Conservation (phyloP, 1,139 yeast species). For the Lizanozyma gosingica region DNA sequence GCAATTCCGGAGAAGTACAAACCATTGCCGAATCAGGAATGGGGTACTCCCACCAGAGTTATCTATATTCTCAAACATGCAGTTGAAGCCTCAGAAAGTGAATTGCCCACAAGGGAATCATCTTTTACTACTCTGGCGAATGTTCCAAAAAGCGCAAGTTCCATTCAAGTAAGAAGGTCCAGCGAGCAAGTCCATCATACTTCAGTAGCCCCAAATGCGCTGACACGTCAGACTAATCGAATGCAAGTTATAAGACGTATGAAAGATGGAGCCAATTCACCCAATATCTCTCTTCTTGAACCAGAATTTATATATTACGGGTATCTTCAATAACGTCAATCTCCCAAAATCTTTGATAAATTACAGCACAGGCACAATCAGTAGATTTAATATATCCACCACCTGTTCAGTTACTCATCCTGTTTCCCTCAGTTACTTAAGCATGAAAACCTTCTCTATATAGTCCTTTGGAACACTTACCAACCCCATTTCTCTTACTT, state of each 20-base stretch:
- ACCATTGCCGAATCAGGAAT: background rate
- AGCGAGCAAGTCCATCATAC: too few relatives aligned
- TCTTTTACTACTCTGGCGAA: background rate
- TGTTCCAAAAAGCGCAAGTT: too few relatives aligned
- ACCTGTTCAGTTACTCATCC: background rate
- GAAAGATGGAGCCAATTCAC: too few relatives aligned
- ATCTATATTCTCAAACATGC: background rate
- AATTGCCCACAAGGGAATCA: too few relatives aligned
- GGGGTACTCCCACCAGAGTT: background rate
- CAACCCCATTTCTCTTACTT: constrained; percentile 31
- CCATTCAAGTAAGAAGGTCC: too few relatives aligned
- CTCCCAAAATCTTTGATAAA: too few relatives aligned
- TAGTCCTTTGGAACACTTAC: constrained; percentile 36
- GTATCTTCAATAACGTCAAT: background rate
- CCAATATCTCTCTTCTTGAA: too few relatives aligned
- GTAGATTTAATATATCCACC: background rate
- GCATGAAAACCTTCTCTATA: constrained; percentile 18
- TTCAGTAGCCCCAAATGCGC: too few relatives aligned
- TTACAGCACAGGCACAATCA: too few relatives aligned
- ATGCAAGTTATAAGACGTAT: background rate
- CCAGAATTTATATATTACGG: background rate
- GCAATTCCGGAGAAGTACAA: constrained; percentile 12
- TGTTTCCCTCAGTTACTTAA: constrained; percentile 12
- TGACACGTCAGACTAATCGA: background rate
- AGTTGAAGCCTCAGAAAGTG: too few relatives aligned